Base-by-base conservation (phyloP, 345 rosid species). In the Populus davidiana region DNA sequence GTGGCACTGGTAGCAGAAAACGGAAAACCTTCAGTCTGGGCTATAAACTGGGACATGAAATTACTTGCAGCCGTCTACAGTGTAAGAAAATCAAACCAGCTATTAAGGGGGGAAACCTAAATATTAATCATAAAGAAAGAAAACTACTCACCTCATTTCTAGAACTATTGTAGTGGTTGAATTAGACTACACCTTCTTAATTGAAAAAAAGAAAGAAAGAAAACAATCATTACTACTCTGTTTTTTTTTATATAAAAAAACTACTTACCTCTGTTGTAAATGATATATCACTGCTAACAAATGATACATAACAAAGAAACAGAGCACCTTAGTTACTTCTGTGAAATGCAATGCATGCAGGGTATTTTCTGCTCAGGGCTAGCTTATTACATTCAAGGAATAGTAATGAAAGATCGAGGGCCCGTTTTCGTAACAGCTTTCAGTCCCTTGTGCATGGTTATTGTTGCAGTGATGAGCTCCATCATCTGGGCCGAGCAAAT, bases 341-440 rank as follows among this genome's bases (percentile, higher is more conserved):
- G 50, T 29, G 27, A 62, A 17, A 31, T 62, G 54, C 31, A 68
- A 61, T 77, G 31, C n/a, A 59, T 86, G 85, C 90, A 95, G 98
- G 99, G 99, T 5, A 73, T 93, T 62, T 72, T 93, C 43, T 90
- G 98, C 70, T 88, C 99, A 0, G 97, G 97, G 67, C 72, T 93
- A 27, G 86, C 92, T 73, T 95, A 92, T 74, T 93, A 92, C 86
- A 75, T 91, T 25, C 92, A 90, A 84, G 99, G 94, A 50, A 49
- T 89, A 49, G 84, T 92, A 66, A 93, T 91, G 97, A 86, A 87
- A 76, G 91, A 89, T 6, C 88, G 91, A 82, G 98, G 98, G 16
- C 98, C 99, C 0, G 99, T 96, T 44, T 96, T 93, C 71, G 94
- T 96, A 13, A 85, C 94, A 25, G 98, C 99, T 62, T 93, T 93